Evolutionary conservation across 805 yeast genomes (phyloP).

Genomic region (Sugiyamaella mastotermitis): DNA sequence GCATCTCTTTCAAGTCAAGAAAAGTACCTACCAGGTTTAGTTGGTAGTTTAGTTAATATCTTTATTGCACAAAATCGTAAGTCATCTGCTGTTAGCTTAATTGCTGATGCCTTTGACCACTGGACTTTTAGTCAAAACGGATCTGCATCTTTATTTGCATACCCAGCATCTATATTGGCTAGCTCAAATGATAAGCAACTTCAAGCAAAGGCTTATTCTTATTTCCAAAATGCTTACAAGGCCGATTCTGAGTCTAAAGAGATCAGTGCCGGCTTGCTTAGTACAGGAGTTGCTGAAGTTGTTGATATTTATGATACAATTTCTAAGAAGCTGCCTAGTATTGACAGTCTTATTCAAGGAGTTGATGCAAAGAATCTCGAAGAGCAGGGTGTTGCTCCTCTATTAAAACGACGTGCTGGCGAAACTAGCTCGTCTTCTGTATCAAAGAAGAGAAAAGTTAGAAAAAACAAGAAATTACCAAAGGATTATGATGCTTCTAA

Average conservation of each 20-base stretch:
- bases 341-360: slow-evolving; percentile 17
- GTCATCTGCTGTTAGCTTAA: slow-evolving; percentile 29
- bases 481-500: slow-evolving; percentile 36
- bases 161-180: slow-evolving; percentile 35
- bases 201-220: slow-evolving; percentile 25
- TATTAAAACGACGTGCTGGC: slow-evolving; percentile 29
- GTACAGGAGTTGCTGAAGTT: slow-evolving; percentile 21
- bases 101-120: slow-evolving; percentile 28
- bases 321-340: slow-evolving; percentile 7
- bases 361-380: slow-evolving; percentile 24
- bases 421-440: slow-evolving; percentile 30
- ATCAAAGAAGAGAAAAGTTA: slow-evolving; percentile 27
- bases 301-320: slow-evolving; percentile 15
- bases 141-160: slow-evolving; percentile 14
- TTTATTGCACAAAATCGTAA: slow-evolving; percentile 42
- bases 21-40: slow-evolving; percentile 40
- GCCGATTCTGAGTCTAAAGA: slow-evolving; percentile 5
- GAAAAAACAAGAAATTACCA: slow-evolving; percentile 29
- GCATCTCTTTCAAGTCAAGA: background rate
- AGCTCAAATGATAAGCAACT: slow-evolving; percentile 28
- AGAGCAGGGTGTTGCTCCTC: slow-evolving; percentile 17
- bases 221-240: slow-evolving; percentile 23
- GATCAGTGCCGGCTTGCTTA: slow-evolving; percentile 16
- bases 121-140: slow-evolving; percentile 14
- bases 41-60: slow-evolving; percentile 44